A percentile compares a stretch with the other conserved stretches of the same genome.
Conservation (phyloP, 768 basidiomycete genomes). For the Leccinum aurantiacum region DNA sequence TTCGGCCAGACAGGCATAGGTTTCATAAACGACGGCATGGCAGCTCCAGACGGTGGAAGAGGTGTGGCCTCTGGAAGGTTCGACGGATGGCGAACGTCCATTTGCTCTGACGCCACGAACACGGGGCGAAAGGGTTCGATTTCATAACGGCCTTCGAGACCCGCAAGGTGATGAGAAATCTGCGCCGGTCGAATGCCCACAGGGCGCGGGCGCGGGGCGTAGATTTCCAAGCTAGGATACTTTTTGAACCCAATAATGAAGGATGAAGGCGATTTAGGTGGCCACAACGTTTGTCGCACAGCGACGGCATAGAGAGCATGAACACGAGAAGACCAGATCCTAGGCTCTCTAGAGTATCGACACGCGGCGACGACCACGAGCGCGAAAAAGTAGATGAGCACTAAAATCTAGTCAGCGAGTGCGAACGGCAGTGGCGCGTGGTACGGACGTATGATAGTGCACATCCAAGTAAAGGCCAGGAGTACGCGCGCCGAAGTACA, state of each 20-base stretch:
- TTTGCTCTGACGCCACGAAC: conserved; percentile 22
- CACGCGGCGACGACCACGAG: conserved; percentile 46
- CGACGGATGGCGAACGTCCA: conserved; percentile 11
- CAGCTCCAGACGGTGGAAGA: conserved; percentile 22
- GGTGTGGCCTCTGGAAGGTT: conserved; percentile 29
- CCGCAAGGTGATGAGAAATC: conserved; percentile 35
- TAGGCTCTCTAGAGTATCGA: conserved; percentile 43
- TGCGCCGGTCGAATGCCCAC: conserved; percentile 36
- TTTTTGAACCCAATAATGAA: conserved; percentile 38
- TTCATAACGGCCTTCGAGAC: conserved; percentile 43
- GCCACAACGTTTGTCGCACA: conserved; percentile 29
- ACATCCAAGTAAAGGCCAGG: conserved; percentile 61
- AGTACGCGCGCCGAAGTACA: conserved; percentile 59
- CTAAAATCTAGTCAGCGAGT: conserved; percentile 34
- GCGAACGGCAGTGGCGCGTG: background rate
- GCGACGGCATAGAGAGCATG: conserved; percentile 42
- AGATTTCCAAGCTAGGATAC: conserved; percentile 36
- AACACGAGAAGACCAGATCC: conserved; percentile 53
- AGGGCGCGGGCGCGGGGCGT: conserved; percentile 47
- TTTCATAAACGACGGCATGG: conserved; percentile 19
- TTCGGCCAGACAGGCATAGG: conserved; percentile 14
- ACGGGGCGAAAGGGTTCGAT: conserved; percentile 46
- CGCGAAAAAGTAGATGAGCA: conserved; percentile 56
- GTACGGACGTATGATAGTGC: conserved; percentile 40
- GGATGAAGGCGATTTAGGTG: conserved; percentile 30